These are phyloP conservation scores for Juglanconis oblonga DNA, from an alignment of 2,329 filamentous ascomycete species.

Conservation along the genomic window DNA sequence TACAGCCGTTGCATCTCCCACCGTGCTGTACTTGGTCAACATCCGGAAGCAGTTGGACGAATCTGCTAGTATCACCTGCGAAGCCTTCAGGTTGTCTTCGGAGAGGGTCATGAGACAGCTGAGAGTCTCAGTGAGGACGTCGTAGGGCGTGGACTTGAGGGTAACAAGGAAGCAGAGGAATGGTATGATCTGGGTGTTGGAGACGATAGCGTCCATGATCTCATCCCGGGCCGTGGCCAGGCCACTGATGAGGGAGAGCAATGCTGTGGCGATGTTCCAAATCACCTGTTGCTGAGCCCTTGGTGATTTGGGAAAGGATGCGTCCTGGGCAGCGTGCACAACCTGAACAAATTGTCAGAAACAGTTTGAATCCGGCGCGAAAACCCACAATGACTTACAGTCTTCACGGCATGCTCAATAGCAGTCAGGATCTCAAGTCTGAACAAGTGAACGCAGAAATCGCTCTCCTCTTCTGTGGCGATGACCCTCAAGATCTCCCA, in stretches of 20 bases:
- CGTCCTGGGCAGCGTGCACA: slow-evolving; percentile 29
- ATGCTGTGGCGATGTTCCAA: slow-evolving; percentile 52
- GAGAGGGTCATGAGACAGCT: slow-evolving; percentile 56
- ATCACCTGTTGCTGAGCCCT: slow-evolving; percentile 52
- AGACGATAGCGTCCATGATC: slow-evolving; percentile 52
- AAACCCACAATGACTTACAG: background rate
- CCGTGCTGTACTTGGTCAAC: slow-evolving; percentile 46
- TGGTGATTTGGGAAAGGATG: slow-evolving; percentile 43
- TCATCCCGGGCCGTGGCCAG: slow-evolving; percentile 60
- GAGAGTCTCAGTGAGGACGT: slow-evolving; percentile 46
- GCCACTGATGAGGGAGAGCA: slow-evolving; percentile 50
- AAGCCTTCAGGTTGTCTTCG: slow-evolving; percentile 57
- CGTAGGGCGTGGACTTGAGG: slow-evolving; percentile 35
- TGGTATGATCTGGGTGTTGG: slow-evolving; percentile 44
- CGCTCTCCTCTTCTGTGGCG: slow-evolving; percentile 60
- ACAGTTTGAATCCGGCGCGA: background rate
- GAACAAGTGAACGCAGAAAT: slow-evolving; percentile 65
- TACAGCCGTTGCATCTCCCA: slow-evolving; percentile 47
- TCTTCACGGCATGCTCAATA: slow-evolving; percentile 29
- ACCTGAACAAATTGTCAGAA: slow-evolving; percentile 15
- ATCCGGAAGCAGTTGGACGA: slow-evolving; percentile 45
- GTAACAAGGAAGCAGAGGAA: slow-evolving; percentile 55
- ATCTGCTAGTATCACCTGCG: slow-evolving; percentile 51
- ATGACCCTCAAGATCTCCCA: slow-evolving; percentile 65
- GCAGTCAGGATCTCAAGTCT: slow-evolving; percentile 60